Conservation (phyloP, 164 flowering plant genomes). For the Annona cherimola region DNA sequence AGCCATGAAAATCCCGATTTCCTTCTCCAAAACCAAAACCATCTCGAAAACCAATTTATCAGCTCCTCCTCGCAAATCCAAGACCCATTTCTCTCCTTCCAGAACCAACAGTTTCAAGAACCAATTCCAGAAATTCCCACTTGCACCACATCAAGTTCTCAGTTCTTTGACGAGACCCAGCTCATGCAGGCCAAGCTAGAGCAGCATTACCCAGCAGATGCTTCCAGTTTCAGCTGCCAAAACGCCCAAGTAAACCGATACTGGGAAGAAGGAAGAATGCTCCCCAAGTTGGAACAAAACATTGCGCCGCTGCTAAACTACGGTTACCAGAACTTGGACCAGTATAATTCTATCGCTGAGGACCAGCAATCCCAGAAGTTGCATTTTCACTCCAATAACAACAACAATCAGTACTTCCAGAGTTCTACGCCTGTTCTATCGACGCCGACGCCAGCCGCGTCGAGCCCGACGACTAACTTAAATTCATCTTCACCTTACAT, state of each 20-base stretch:
- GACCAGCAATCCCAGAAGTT: conserved; percentile 24
- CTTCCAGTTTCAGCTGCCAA: conserved; percentile 19
- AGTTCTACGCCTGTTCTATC: conserved; percentile 41
- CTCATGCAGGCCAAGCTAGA: conserved; percentile 30
- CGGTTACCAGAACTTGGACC: conserved; percentile 21
- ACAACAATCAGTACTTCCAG: conserved; percentile 16
- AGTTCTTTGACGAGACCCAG: conserved; percentile 25
- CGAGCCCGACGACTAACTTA: conserved; percentile 44
- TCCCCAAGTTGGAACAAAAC: conserved; percentile 16
- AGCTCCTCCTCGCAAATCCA: conserved; percentile 18
- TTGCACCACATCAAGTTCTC: conserved; percentile 24
- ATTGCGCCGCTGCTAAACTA: conserved; percentile 16
- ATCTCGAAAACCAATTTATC: conserved; percentile 21
- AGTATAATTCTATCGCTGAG: conserved; percentile 1
- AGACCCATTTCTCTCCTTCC: conserved; percentile 15
- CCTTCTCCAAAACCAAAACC: conserved; percentile 21
- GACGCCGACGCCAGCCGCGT: conserved; percentile 31
- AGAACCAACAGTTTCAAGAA: conserved; percentile 19
- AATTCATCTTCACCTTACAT: conserved; percentile 39
- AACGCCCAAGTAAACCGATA: conserved; percentile 14
- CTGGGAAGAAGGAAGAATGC: conserved; percentile 31
- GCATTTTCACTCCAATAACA: conserved; percentile 22
- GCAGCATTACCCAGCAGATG: conserved; percentile 20
- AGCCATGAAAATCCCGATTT: conserved; percentile 25
- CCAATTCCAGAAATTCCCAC: conserved; percentile 19